Evolutionary conservation across 768 basidiomycete species (phyloP).

Genomic region (Termitomyces sp.): DNA sequence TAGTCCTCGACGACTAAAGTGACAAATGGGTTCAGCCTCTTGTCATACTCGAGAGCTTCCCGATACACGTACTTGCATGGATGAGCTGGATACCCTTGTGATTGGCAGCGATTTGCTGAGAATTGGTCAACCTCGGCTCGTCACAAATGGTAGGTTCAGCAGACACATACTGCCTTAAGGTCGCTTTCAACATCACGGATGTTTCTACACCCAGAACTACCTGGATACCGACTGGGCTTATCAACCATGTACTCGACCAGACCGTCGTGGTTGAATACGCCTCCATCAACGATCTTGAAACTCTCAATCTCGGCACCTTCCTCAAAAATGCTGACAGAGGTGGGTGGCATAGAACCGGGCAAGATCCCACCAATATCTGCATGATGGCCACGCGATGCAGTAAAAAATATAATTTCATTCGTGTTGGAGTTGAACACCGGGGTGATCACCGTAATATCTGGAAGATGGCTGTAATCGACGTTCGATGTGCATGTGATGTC

Average conservation of each 20-base stretch:
- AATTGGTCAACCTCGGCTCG: constrained; percentile 7
- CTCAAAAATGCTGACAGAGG: constrained; percentile 85
- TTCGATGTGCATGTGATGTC: not conserved
- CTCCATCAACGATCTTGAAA: constrained; percentile 86
- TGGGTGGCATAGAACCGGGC: constrained; percentile 95
- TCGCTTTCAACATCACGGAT: constrained; percentile 90
- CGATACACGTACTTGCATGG: constrained; percentile 53
- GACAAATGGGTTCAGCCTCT: constrained; percentile 4
- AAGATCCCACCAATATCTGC: constrained; percentile 92
- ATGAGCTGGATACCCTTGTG: constrained; percentile 87
- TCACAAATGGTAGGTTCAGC: not conserved
- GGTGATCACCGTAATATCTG: constrained; percentile 89
- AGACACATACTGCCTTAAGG: constrained; percentile 68
- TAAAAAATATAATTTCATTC: constrained; percentile 84
- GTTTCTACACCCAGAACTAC: constrained; percentile 84
- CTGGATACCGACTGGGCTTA: constrained; percentile 74
- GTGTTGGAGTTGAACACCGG: constrained; percentile 74
- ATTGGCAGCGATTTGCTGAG: constrained; percentile 90
- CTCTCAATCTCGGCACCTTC: constrained; percentile 90
- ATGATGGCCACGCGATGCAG: constrained; percentile 91
- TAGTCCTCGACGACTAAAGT: constrained; percentile 79
- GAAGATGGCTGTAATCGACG: constrained; percentile 31
- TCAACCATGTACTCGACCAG: constrained; percentile 78
- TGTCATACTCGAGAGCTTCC: not conserved
- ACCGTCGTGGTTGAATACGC: constrained; percentile 73